phyloP scores from a whole-genome alignment of 2,329 filamentous ascomycete species.

The Cercospora berteroae region DNA sequence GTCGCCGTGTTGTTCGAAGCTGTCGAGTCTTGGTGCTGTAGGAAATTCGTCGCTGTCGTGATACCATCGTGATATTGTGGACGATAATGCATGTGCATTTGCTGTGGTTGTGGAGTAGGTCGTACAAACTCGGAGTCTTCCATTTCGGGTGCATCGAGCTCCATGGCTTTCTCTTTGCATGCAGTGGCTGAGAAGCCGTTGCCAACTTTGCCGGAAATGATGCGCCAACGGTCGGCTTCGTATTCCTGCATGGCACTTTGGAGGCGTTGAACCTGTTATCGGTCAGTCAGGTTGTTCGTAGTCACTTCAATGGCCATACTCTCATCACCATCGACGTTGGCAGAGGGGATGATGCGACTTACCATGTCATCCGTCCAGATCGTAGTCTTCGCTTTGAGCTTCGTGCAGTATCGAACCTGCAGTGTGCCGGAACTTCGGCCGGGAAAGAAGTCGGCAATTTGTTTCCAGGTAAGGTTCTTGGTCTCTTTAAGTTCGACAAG shows the following conservation, averaged over 20 bases:
- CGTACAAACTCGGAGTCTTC: constrained; percentile 19
- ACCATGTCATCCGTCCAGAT: constrained; percentile 94
- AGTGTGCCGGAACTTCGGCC: constrained; percentile 85
- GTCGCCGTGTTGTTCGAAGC: not conserved
- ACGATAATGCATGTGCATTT: constrained; percentile 1
- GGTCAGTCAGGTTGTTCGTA: constrained; percentile 1
- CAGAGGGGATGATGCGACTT: constrained; percentile 7
- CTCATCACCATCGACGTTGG: not conserved
- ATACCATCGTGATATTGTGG: constrained; percentile 1
- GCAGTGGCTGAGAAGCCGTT: constrained; percentile 83
- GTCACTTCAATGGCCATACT: not conserved
- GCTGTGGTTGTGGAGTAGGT: constrained; percentile 10
- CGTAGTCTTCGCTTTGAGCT: constrained; percentile 88
- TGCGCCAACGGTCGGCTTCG: constrained; percentile 89
- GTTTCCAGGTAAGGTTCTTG: constrained; percentile 93
- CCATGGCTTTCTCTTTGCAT: constrained; percentile 75
- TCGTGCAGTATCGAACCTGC: constrained; percentile 92
- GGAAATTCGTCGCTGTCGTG: constrained; percentile 16
- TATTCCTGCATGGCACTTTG: constrained; percentile 76
- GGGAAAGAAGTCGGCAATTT: constrained; percentile 95
- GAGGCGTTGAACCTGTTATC: constrained; percentile 65
- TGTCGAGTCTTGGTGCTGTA: constrained; percentile 11
- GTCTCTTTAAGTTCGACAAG: constrained; percentile 91
- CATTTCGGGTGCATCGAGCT: constrained; percentile 48
- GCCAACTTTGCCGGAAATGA: constrained; percentile 86